phyloP scores from a whole-genome alignment of 768 basidiomycete species.

The Boletus barrowsii region DNA sequence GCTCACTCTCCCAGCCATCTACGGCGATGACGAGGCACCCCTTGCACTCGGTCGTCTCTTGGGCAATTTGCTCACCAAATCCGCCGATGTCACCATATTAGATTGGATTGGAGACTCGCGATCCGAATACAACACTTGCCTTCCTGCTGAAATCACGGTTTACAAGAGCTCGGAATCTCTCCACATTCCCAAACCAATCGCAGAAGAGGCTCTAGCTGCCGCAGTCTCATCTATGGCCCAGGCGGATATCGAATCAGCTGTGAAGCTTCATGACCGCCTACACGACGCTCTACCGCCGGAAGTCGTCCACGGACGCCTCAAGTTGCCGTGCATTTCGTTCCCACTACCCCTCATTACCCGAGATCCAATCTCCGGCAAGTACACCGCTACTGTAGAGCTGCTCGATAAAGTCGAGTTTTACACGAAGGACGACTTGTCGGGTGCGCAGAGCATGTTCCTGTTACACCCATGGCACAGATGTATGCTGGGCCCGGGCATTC shows the following conservation, averaged over 20 bases:
- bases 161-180: not conserved
- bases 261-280: conserved; percentile 5
- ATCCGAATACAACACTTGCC: conserved; percentile 22
- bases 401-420: conserved; percentile 8
- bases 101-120: conserved; percentile 14
- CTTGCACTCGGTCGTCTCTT: conserved; percentile 22
- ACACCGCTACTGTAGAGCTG: not conserved
- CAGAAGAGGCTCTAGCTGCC: not conserved
- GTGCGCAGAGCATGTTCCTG: conserved; percentile 6
- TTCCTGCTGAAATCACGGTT: conserved; percentile 17
- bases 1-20: conserved; percentile 13
- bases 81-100: conserved; percentile 15
- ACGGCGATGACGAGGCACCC: conserved; percentile 19
- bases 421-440: conserved; percentile 1
- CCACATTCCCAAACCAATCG: conserved; percentile 1
- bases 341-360: not conserved
- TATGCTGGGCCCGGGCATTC: not conserved
- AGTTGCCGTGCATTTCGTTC: conserved; percentile 11
- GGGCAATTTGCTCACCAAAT: conserved; percentile 8
- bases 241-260: not conserved
- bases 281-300: conserved; percentile 5
- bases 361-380: not conserved
- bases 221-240: not conserved
- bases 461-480: conserved; percentile 15
- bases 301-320: conserved; percentile 11